A percentile compares a stretch with the other conserved stretches of the same genome.
These are phyloP conservation scores for Datisca glomerata DNA, from an alignment of 306 rosid genomes.

Conservation along the genomic window DNA sequence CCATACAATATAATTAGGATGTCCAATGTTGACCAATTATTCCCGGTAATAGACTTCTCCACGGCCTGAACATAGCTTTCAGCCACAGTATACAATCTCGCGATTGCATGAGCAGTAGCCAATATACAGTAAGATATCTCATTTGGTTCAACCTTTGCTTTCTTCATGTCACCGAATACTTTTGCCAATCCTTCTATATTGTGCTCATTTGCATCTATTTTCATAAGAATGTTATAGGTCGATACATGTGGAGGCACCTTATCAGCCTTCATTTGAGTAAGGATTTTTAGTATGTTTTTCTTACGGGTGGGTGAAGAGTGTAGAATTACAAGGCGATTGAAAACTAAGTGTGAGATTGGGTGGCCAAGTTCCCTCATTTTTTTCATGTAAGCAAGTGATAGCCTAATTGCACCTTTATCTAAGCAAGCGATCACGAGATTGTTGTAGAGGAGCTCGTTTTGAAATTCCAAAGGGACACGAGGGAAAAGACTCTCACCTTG, in stretches of 20 bases:
- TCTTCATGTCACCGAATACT: slow-evolving; percentile 52
- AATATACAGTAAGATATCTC: slow-evolving; percentile 80
- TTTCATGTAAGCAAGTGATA: slow-evolving; percentile 80
- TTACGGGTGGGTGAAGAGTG: slow-evolving; percentile 43
- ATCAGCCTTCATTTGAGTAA: slow-evolving; percentile 79
- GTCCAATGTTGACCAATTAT: slow-evolving; percentile 75
- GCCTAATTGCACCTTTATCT: slow-evolving; percentile 68
- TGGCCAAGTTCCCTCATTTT: slow-evolving; percentile 71
- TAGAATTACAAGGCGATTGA: slow-evolving; percentile 72
- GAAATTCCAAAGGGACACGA: slow-evolving; percentile 51
- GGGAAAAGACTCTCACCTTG: slow-evolving; percentile 77
- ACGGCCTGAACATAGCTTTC: slow-evolving; percentile 65
- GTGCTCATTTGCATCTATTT: slow-evolving; percentile 79
- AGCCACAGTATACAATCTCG: slow-evolving; percentile 53
- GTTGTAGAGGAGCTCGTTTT: slow-evolving; percentile 78
- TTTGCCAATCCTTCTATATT: slow-evolving; percentile 54
- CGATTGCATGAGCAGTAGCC: slow-evolving; percentile 75
- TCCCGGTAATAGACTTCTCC: slow-evolving; percentile 59
- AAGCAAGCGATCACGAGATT: slow-evolving; percentile 76
- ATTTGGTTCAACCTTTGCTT: slow-evolving; percentile 54
- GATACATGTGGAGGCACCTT: slow-evolving; percentile 72
- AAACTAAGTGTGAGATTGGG: slow-evolving; percentile 75
- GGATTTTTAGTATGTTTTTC: slow-evolving; percentile 53
- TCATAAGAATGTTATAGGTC: slow-evolving; percentile 87
- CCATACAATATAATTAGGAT: slow-evolving; percentile 66